Percentiles rank a stretch among this genome's conserved stretches.
Evolutionary conservation across 129 eudicot genomes (phyloP).

Genomic region (Flaveria robusta): DNA sequence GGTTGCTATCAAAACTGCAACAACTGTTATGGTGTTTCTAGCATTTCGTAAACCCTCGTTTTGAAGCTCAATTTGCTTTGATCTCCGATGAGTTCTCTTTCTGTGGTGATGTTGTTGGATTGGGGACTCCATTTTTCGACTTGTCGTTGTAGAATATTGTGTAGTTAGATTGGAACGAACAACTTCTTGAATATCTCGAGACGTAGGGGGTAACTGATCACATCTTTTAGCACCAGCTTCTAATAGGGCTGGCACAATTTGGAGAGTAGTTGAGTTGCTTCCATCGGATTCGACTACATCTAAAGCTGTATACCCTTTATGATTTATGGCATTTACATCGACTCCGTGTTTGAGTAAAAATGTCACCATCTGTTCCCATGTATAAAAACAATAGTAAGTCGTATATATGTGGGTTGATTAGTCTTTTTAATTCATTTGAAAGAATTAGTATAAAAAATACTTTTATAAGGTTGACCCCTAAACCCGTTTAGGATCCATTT

Average conservation of each 20-base stretch:
- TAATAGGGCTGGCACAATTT: constrained; percentile 47
- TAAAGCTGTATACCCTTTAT: constrained; percentile 42
- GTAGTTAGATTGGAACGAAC: constrained; percentile 12
- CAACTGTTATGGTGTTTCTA: constrained; percentile 55
- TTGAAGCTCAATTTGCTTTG: constrained; percentile 53
- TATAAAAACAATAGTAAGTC: background rate
- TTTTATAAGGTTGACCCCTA: no score
- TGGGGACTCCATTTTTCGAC: constrained; percentile 14
- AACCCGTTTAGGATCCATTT: no score
- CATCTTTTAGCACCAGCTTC: constrained; percentile 51
- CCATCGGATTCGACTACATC: constrained; percentile 51
- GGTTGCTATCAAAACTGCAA: constrained; percentile 55
- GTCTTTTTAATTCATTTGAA: no score
- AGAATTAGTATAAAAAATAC: no score
- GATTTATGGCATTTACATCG: constrained; percentile 49
- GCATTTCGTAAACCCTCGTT: constrained; percentile 59
- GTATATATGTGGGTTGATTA: no score
- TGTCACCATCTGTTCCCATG: constrained; percentile 44
- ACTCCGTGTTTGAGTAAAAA: constrained; percentile 44
- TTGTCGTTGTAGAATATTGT: constrained; percentile 5
- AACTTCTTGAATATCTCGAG: constrained; percentile 44
- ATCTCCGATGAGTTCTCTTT: constrained; percentile 31
- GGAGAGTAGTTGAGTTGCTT: constrained; percentile 44
- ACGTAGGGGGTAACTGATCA: constrained; percentile 45
- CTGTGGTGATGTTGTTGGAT: constrained; percentile 16